Evolutionary conservation across 495 filamentous ascomycete genomes (phyloP).

Genomic region (Umbilicaria muhlenbergii): DNA sequence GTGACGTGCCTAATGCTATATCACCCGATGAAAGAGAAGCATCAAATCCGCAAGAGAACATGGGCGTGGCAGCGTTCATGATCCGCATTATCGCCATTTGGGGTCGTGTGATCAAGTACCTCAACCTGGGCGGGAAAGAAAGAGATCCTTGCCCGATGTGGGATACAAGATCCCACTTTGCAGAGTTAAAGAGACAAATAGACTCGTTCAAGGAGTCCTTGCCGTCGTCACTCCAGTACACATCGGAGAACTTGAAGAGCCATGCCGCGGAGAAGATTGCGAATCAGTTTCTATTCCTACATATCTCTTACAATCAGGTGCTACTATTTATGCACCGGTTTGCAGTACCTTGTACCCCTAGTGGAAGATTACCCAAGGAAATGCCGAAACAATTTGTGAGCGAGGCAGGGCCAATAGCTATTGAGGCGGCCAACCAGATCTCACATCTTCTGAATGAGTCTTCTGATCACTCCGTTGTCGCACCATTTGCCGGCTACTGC

Average conservation of each 20-base stretch:
- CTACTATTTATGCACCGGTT: constrained; percentile 83
- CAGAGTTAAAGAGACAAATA: constrained; percentile 50
- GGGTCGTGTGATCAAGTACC: constrained; percentile 77
- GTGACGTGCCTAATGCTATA: constrained; percentile 50
- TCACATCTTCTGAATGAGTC: constrained; percentile 70
- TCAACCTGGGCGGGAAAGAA: constrained; percentile 84
- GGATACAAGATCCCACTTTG: constrained; percentile 64
- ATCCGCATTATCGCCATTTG: constrained; percentile 75
- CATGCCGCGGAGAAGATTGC: constrained; percentile 73
- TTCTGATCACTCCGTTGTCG: constrained; percentile 63
- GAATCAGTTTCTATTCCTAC: constrained; percentile 89
- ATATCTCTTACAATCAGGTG: constrained; percentile 79
- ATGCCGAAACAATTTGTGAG: constrained; percentile 69
- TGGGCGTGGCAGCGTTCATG: constrained; percentile 90
- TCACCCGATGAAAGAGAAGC: constrained; percentile 44
- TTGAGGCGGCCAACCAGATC: constrained; percentile 81
- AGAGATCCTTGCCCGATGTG: constrained; percentile 63
- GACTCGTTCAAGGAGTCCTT: constrained; percentile 54
- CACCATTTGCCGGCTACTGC: constrained; percentile 88
- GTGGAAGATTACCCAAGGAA: constrained; percentile 48
- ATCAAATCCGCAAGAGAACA: constrained; percentile 62
- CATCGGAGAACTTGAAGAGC: constrained; percentile 63
- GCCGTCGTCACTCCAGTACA: constrained; percentile 57
- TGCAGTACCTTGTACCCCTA: constrained; percentile 58
- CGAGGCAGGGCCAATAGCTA: constrained; percentile 57